phyloP scores from a whole-genome alignment of 176 grass and related monocot species.

The Dendrocalamus sinicus region DNA sequence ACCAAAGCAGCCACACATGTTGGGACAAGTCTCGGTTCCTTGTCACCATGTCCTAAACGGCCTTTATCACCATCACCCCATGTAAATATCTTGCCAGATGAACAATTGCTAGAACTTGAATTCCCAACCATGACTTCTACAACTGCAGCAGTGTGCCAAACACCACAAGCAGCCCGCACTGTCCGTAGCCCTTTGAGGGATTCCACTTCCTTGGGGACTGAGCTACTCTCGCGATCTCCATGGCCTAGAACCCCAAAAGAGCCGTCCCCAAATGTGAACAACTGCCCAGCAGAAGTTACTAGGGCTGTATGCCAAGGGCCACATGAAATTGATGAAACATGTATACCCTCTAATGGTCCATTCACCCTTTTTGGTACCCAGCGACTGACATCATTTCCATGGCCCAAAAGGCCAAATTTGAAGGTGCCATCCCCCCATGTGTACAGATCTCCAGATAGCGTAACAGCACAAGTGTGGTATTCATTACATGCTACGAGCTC shows the following conservation, averaged over 20 bases:
- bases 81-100: constrained; percentile 94
- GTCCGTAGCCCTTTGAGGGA: constrained; percentile 92
- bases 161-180: constrained; percentile 86
- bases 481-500: constrained; percentile 88
- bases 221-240: constrained; percentile 66
- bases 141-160: constrained; percentile 99
- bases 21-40: constrained; percentile 74
- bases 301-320: constrained; percentile 94
- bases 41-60: constrained; percentile 92
- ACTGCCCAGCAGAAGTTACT: constrained; percentile 89
- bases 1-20: constrained; percentile 97
- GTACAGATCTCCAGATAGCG: constrained; percentile 90
- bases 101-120: constrained; percentile 90
- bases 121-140: constrained; percentile 95
- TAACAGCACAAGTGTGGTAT: constrained; percentile 96
- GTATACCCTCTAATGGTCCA: constrained; percentile 84
- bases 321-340: constrained; percentile 96
- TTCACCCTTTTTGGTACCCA: constrained; percentile 91
- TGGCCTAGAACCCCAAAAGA: constrained; percentile 96
- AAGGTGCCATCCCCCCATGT: constrained; percentile 89
- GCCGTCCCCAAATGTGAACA: constrained; percentile 99
- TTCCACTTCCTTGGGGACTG: constrained; percentile 84
- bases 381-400: constrained; percentile 85
- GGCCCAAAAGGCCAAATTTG: constrained; percentile 92
- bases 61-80: constrained; percentile 99